Evolutionary conservation across 148 eudicot species (phyloP).

Genomic region (Vaccinium corymbosum): DNA sequence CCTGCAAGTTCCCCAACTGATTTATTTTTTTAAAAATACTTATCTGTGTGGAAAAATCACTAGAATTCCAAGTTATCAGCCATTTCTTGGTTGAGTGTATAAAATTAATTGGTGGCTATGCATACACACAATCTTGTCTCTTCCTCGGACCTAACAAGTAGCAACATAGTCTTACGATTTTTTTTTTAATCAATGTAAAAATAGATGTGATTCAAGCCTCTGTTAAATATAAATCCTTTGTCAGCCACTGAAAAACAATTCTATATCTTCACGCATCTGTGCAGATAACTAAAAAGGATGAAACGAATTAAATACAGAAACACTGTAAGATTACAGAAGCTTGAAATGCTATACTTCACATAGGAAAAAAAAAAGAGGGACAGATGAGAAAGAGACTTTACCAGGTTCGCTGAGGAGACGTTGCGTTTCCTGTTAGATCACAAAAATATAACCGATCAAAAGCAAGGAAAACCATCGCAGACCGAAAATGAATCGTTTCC

Average conservation of each 20-base stretch:
- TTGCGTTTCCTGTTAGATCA: conserved; percentile 78
- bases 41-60: too few species aligned
- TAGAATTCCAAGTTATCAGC: too few species aligned
- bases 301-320: background rate
- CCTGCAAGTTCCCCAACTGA: too few species aligned
- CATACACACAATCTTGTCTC: too few species aligned
- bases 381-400: conserved; percentile 13
- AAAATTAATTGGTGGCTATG: too few species aligned
- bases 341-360: background rate
- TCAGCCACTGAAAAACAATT: background rate
- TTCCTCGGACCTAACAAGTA: too few species aligned
- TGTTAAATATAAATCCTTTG: too few species aligned
- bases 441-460: conserved; percentile 7
- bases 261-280: background rate
- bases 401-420: conserved; percentile 98
- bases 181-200: too few species aligned
- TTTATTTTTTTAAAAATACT: too few species aligned
- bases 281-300: background rate
- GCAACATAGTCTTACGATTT: too few species aligned
- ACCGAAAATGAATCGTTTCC: background rate
- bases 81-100: too few species aligned
- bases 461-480: background rate
- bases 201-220: too few species aligned
- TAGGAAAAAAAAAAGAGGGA: background rate
- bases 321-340: background rate